These are phyloP conservation scores for Aspergillus transmontanensis DNA, from an alignment of 2,329 filamentous ascomycete species.

Conservation along the genomic window DNA sequence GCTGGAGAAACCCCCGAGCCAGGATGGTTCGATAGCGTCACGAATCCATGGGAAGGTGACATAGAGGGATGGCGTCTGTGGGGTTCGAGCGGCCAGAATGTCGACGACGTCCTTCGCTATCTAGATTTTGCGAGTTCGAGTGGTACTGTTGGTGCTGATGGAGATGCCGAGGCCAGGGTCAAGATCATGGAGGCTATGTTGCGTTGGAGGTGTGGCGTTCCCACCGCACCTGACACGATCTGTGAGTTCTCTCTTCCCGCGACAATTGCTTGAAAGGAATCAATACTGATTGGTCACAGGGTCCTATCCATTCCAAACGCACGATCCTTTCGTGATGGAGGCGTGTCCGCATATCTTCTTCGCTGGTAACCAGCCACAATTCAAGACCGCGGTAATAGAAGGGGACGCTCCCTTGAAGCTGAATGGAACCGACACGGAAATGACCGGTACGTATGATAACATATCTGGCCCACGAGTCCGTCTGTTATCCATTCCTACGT, in stretches of 20 bases:
- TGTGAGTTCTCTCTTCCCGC: conserved; percentile 61
- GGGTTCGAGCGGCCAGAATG: conserved; percentile 86
- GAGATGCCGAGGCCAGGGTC: conserved; percentile 67
- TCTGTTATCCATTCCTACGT: conserved; percentile 81
- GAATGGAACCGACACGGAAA: conserved; percentile 38
- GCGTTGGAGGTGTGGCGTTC: conserved; percentile 86
- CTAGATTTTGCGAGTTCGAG: conserved; percentile 56
- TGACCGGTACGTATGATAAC: conserved; percentile 45
- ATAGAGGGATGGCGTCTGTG: conserved; percentile 87
- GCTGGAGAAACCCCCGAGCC: conserved; percentile 46
- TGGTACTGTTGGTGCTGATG: conserved; percentile 27
- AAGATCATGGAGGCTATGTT: conserved; percentile 95
- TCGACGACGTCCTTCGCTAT: conserved; percentile 93
- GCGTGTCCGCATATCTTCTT: conserved; percentile 90
- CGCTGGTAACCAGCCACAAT: conserved; percentile 79
- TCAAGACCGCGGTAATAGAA: conserved; percentile 70
- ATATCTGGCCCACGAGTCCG: conserved; percentile 69
- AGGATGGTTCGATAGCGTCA: conserved; percentile 84
- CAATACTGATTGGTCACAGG: conserved; percentile 51
- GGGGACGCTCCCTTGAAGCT: conserved; percentile 42
- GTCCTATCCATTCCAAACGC: conserved; percentile 94
- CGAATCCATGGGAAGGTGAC: conserved; percentile 91
- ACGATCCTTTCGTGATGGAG: conserved; percentile 86
- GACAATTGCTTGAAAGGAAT: background rate
- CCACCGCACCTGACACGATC: conserved; percentile 92